These are phyloP conservation scores for Terfezia boudieri DNA, from an alignment of 495 filamentous ascomycete species.

Conservation along the genomic window DNA sequence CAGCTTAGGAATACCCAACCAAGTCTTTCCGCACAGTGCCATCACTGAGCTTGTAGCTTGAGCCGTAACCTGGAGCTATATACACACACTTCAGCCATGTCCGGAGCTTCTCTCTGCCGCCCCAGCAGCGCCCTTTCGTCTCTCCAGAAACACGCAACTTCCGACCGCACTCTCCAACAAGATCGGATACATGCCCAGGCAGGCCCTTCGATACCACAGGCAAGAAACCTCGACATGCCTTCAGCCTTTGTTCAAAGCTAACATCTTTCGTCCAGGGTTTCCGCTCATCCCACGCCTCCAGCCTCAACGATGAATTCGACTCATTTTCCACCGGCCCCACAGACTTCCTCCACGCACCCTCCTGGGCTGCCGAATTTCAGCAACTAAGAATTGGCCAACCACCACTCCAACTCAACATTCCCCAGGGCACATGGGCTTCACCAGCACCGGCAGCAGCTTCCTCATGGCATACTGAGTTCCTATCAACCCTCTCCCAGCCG, in stretches of 20 bases:
- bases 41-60: no score
- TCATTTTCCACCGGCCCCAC: conserved; percentile 2
- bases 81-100: conserved; percentile 29
- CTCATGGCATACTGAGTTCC: conserved; percentile 10
- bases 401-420: not conserved
- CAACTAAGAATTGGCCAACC: conserved; percentile 11
- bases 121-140: conserved; percentile 74
- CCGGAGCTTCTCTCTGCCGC: conserved; percentile 58
- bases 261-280: conserved; percentile 4
- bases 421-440: conserved; percentile 1
- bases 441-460: conserved; percentile 4
- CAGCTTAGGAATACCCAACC: no score
- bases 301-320: conserved; percentile 9
- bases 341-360: not conserved
- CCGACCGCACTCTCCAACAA: conserved; percentile 66
- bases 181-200: conserved; percentile 41
- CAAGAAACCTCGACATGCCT: not conserved
- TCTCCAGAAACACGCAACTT: conserved; percentile 56
- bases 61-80: no score
- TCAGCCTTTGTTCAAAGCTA: not conserved
- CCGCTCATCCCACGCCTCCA: conserved; percentile 1
- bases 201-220: conserved; percentile 21
- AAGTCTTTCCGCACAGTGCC: no score
- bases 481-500: conserved; percentile 4
- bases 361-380: conserved; percentile 7